phyloP scores from a whole-genome alignment of 2,329 filamentous ascomycete genomes.

The Talaromyces sp. region DNA sequence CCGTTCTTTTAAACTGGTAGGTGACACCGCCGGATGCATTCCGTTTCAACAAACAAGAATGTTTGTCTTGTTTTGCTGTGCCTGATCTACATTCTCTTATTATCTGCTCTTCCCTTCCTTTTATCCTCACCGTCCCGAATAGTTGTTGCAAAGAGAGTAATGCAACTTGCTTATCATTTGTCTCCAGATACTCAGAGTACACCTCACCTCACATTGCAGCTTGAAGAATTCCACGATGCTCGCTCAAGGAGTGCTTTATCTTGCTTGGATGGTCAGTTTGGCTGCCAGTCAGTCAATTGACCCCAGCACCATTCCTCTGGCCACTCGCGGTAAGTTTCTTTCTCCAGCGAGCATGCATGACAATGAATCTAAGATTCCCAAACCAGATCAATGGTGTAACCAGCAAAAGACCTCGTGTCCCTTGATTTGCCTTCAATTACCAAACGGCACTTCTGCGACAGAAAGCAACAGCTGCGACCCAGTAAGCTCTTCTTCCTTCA shows the following conservation, averaged over 20 bases:
- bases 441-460: slow-evolving; percentile 30
- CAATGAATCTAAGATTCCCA: not conserved
- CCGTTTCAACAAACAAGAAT: not conserved
- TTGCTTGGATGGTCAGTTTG: slow-evolving; percentile 29
- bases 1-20: not conserved
- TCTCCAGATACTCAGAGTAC: not conserved
- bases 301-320: slow-evolving; percentile 29
- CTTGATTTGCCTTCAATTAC: slow-evolving; percentile 41
- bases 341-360: not conserved
- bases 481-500: slow-evolving; percentile 22
- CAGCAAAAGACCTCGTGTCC: slow-evolving; percentile 41
- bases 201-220: not conserved
- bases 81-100: not conserved
- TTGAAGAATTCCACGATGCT: slow-evolving; percentile 19
- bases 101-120: not conserved
- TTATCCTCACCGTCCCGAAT: not conserved
- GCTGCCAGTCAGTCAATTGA: slow-evolving; percentile 37
- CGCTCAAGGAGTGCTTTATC: slow-evolving; percentile 22
- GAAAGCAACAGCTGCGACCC: slow-evolving; percentile 38
- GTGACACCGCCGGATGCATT: not conserved
- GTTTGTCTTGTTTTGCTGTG: not conserved
- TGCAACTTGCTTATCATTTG: slow-evolving; percentile 3
- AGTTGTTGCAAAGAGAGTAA: not conserved
- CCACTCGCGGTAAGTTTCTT: slow-evolving; percentile 32
- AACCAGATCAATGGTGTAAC: slow-evolving; percentile 41